These are phyloP conservation scores for Kwoniella europaea DNA, from an alignment of 768 basidiomycete species.

Conservation along the genomic window DNA sequence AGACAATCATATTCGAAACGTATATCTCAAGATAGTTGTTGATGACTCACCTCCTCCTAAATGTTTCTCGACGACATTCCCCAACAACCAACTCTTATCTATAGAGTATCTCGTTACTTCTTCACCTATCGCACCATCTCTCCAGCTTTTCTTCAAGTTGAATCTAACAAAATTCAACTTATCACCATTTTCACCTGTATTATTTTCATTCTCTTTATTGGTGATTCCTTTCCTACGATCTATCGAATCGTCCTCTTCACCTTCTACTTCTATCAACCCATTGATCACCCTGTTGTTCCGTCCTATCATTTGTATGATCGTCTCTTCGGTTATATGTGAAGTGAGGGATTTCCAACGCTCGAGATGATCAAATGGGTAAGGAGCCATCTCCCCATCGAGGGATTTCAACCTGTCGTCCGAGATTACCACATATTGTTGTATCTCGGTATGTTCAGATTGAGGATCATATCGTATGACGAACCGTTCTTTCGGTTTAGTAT, in stretches of 20 bases:
- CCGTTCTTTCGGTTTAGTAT: slow-evolving; percentile 27
- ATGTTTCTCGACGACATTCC: slow-evolving; percentile 41
- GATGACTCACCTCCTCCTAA: slow-evolving; percentile 50
- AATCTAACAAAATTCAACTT: slow-evolving; percentile 52
- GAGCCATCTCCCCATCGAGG: slow-evolving; percentile 57
- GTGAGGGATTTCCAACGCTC: slow-evolving; percentile 51
- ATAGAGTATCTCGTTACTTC: slow-evolving; percentile 56
- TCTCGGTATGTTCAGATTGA: background rate
- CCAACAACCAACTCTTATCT: slow-evolving; percentile 60
- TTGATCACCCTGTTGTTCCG: slow-evolving; percentile 40
- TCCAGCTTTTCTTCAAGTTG: slow-evolving; percentile 59
- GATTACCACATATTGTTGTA: slow-evolving; percentile 35
- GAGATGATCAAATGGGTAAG: slow-evolving; percentile 55
- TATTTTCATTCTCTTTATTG: slow-evolving; percentile 11
- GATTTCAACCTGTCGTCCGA: slow-evolving; percentile 56
- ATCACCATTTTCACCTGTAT: slow-evolving; percentile 19
- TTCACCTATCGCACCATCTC: slow-evolving; percentile 57
- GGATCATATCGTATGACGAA: slow-evolving; percentile 2
- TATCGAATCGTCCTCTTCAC: slow-evolving; percentile 40
- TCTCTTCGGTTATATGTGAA: slow-evolving; percentile 35
- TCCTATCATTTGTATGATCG: slow-evolving; percentile 53
- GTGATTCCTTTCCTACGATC: background rate
- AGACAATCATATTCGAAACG: background rate
- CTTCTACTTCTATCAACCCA: slow-evolving; percentile 52
- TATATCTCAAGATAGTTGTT: background rate